Conservation (phyloP, 169 alveolate species). For the Babesia gibsoni region DNA sequence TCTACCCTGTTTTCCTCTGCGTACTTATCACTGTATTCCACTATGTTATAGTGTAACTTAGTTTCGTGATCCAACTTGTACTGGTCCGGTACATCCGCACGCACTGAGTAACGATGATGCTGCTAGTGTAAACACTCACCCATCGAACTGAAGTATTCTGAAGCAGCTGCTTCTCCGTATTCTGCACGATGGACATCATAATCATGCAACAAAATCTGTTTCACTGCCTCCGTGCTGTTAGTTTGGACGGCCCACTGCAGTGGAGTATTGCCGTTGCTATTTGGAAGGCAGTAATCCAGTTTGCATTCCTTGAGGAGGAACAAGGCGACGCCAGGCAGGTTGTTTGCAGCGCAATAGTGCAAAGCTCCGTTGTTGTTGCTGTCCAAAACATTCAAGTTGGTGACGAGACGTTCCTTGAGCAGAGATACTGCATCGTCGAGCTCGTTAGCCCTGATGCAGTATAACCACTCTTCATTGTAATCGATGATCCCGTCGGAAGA, state of each 20-base stretch:
- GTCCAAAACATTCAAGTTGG: slow-evolving; percentile 37
- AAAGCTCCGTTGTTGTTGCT: slow-evolving; percentile 64
- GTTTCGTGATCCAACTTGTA: slow-evolving; percentile 14
- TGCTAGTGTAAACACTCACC: neutral
- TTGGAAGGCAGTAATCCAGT: slow-evolving; percentile 57
- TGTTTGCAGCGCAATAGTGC: slow-evolving; percentile 73
- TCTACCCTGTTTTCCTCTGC: slow-evolving; percentile 43
- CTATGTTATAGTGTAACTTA: slow-evolving; percentile 5
- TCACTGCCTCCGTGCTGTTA: slow-evolving; percentile 62
- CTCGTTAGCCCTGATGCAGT: slow-evolving; percentile 50
- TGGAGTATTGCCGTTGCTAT: slow-evolving; percentile 72
- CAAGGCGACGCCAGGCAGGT: slow-evolving; percentile 59
- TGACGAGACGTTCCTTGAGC: slow-evolving; percentile 39
- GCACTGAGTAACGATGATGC: neutral
- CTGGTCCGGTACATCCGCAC: neutral
- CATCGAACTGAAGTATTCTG: slow-evolving; percentile 25
- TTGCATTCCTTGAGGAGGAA: slow-evolving; percentile 66
- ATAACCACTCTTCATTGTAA: slow-evolving; percentile 55
- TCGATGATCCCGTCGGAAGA: slow-evolving; percentile 5
- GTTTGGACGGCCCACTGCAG: slow-evolving; percentile 76
- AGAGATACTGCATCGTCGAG: slow-evolving; percentile 29
- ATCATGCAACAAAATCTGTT: slow-evolving; percentile 63
- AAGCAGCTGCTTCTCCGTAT: slow-evolving; percentile 24
- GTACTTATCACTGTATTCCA: neutral
- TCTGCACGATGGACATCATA: slow-evolving; percentile 57